Evolutionary conservation across 768 basidiomycete species (phyloP), one percentile per base, ranked within the genome.

Genomic region (Suillus fuscotomentosus): DNA sequence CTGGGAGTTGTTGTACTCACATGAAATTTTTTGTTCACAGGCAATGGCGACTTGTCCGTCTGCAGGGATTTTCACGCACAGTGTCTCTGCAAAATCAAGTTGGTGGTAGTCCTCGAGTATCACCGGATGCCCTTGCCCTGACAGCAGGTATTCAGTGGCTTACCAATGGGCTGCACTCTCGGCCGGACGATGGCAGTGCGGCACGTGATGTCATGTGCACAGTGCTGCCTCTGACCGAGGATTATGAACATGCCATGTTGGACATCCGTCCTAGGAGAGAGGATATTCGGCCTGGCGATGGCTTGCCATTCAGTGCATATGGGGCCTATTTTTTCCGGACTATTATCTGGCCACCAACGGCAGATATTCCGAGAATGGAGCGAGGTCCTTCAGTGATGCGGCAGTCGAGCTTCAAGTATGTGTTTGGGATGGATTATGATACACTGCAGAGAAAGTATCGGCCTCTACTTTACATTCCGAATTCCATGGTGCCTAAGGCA

Each of bases 101-200:
- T 10, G 41, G 11, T 9, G 24, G 42, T 15, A 1, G 1, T 2
- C 60, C n/a, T 34, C 24, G 60, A 3, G 27, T 45, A 4, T 13
- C 7, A 70, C 0, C 13, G 2, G 14, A 17, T 64, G 20, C 14
- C 10, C 65, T 77, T 9, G 48, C 70, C 2, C 68, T 77, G 10
- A 72, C 70, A 1, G 71, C 69, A 2, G 69, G 65, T 0, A 48
- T 64, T 17, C 65, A 66, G 0, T 75, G 71, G 71, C 54, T 75
- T 2, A 27, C 72, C 1, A 76, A 75, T 39, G 59, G 66, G 0
- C 64, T 76, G 5, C 73, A 75, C 61, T 73, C 73, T 1, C 59
- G 67, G 0, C 73, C 72, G 0, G 74, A 77, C 42, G 60, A 70
- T 7, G 67, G 71, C 0, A 51, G 60, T 11, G 60, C 69, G 2